phyloP scores from a whole-genome alignment of 163 green algal genomes.

The Volvox carteri region DNA sequence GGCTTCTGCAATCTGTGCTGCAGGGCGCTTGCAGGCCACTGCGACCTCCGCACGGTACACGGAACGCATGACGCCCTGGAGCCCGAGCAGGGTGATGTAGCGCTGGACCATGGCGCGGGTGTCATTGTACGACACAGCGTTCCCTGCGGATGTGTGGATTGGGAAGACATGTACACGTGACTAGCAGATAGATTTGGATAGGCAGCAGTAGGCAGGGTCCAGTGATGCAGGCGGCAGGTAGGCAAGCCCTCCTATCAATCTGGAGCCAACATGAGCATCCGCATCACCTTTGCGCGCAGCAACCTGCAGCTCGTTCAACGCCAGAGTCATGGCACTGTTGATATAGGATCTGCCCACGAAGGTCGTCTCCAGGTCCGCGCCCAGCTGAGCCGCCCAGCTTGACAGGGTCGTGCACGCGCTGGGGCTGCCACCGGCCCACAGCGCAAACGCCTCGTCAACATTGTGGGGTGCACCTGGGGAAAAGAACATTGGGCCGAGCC shows the following conservation, averaged over 20 bases:
- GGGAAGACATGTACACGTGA: no score
- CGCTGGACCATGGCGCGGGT: slow-evolving; percentile 1
- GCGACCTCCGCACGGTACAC: not conserved
- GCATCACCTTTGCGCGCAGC: slow-evolving; percentile 1
- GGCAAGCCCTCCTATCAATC: no score
- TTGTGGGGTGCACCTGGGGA: slow-evolving; percentile 40
- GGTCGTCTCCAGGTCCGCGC: not conserved
- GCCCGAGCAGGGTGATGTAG: slow-evolving; percentile 11
- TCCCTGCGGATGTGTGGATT: not conserved
- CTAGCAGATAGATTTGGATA: no score
- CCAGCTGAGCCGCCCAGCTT: not conserved
- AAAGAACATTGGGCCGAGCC: no score
- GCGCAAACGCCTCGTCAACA: slow-evolving; percentile 31
- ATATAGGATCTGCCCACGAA: slow-evolving; percentile 6
- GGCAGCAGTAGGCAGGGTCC: no score
- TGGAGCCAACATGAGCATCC: no score
- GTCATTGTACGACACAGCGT: not conserved
- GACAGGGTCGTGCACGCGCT: slow-evolving; percentile 1
- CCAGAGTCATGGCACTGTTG: slow-evolving; percentile 14
- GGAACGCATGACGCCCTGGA: slow-evolving; percentile 28
- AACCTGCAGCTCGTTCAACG: slow-evolving; percentile 22
- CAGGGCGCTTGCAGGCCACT: not conserved
- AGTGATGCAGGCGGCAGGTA: no score
- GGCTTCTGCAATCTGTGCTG: not conserved
- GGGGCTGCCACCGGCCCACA: slow-evolving; percentile 30